Percentiles rank a stretch among this genome's conserved stretches.
Evolutionary conservation across 2,329 filamentous ascomycete species (phyloP).

Genomic region (Curvularia verruculosa): DNA sequence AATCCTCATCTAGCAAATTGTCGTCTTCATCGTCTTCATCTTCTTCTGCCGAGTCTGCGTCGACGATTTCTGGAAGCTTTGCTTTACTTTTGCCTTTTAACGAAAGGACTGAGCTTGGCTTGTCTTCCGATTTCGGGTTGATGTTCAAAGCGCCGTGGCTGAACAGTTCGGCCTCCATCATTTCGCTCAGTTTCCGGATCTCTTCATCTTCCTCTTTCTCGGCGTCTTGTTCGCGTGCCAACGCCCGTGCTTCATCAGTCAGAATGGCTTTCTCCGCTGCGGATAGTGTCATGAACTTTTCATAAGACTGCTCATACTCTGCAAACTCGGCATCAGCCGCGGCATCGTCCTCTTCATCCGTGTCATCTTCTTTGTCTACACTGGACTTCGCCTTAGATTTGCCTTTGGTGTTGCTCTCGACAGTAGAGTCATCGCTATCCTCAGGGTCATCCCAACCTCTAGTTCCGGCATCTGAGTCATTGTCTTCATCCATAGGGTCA

Average conservation of each 20-base stretch:
- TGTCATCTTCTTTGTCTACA: slow-evolving; percentile 19
- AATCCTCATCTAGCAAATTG: slow-evolving; percentile 72
- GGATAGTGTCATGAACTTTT: slow-evolving; percentile 78
- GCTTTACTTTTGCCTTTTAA: slow-evolving; percentile 22
- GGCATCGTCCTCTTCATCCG: slow-evolving; percentile 46
- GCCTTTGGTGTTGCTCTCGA: slow-evolving; percentile 47
- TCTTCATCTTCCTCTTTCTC: slow-evolving; percentile 58
- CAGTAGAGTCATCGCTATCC: slow-evolving; percentile 51
- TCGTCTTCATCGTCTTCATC: slow-evolving; percentile 40
- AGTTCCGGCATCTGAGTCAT: slow-evolving; percentile 57
- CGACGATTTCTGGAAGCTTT: slow-evolving; percentile 20
- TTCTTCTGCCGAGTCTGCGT: slow-evolving; percentile 50
- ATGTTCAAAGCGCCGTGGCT: slow-evolving; percentile 68
- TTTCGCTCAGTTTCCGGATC: slow-evolving; percentile 68
- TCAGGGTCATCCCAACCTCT: slow-evolving; percentile 53
- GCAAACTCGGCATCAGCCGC: slow-evolving; percentile 77
- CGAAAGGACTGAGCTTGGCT: slow-evolving; percentile 14
- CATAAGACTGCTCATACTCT: slow-evolving; percentile 77
- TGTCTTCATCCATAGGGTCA: slow-evolving; percentile 72
- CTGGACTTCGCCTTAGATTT: slow-evolving; percentile 67
- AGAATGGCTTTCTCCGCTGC: slow-evolving; percentile 43
- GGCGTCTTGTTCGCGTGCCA: slow-evolving; percentile 51
- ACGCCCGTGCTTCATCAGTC: slow-evolving; percentile 41
- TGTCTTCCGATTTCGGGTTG: slow-evolving; percentile 29
- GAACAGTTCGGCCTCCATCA: slow-evolving; percentile 76